Conservation (phyloP, 805 yeast species). For the Debaryomyces hansenii region DNA sequence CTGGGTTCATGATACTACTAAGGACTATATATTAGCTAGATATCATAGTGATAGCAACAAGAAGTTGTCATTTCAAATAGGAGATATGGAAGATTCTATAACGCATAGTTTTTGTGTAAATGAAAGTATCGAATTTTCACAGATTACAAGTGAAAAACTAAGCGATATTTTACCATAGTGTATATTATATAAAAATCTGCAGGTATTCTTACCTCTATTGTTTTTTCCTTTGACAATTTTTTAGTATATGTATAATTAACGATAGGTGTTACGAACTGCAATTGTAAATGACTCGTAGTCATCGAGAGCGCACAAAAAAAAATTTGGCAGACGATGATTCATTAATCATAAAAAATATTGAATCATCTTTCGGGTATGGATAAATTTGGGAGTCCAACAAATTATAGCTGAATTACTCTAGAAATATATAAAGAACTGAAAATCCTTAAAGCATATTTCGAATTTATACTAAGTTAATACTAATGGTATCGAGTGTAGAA, state of each 20-base stretch:
- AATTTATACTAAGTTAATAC: too few species aligned
- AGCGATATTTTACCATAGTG: not conserved
- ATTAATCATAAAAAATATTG: not conserved
- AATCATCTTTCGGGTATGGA: not conserved
- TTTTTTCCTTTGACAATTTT: too few species aligned
- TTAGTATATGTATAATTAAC: not conserved
- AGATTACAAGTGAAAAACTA: slow-evolving; percentile 30
- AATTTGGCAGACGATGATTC: not conserved
- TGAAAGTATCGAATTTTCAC: slow-evolving; percentile 53
- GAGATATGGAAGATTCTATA: slow-evolving; percentile 38
- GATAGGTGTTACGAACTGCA: not conserved
- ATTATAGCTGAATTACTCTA: too few species aligned
- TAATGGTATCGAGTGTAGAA: not conserved
- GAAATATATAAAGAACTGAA: too few species aligned
- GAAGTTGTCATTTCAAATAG: slow-evolving; percentile 28
- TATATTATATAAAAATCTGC: too few species aligned
- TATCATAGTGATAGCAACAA: slow-evolving; percentile 27
- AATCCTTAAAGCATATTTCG: too few species aligned
- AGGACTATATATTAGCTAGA: slow-evolving; percentile 41
- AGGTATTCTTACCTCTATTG: too few species aligned
- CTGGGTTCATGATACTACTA: slow-evolving; percentile 60
- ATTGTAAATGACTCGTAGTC: slow-evolving; percentile 7
- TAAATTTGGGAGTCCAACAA: too few species aligned
- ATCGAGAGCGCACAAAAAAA: not conserved
- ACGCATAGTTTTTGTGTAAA: slow-evolving; percentile 63